Conservation (phyloP, 2,329 filamentous ascomycete species). For the Elsinoe ampelina region DNA sequence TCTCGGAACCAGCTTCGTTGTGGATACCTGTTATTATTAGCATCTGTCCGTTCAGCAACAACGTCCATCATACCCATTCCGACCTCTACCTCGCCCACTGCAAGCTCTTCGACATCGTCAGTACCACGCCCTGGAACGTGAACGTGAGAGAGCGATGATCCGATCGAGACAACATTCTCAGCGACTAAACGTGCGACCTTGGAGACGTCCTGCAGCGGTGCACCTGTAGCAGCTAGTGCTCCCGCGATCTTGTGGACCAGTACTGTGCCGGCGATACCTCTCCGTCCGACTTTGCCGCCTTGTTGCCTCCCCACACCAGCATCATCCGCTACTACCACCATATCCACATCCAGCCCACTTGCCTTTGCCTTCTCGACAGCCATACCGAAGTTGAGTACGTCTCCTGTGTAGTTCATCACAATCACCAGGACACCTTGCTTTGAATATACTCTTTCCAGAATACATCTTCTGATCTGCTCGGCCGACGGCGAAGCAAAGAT, state of each 20-base stretch:
- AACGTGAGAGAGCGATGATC: slow-evolving; percentile 80
- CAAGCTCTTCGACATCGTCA: slow-evolving; percentile 48
- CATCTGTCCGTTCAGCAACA: neutral
- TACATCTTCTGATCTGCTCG: slow-evolving; percentile 70
- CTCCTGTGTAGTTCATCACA: slow-evolving; percentile 65
- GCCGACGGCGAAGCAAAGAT: slow-evolving; percentile 77
- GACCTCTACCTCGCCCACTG: slow-evolving; percentile 52
- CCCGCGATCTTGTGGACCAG: slow-evolving; percentile 86
- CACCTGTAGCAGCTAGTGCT: slow-evolving; percentile 63
- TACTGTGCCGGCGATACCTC: slow-evolving; percentile 86
- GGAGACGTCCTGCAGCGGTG: slow-evolving; percentile 58
- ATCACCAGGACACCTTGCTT: slow-evolving; percentile 73
- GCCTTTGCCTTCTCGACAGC: slow-evolving; percentile 86
- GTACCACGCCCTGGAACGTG: slow-evolving; percentile 72
- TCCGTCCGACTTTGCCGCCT: slow-evolving; percentile 82
- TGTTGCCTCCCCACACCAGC: slow-evolving; percentile 74
- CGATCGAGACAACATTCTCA: slow-evolving; percentile 73
- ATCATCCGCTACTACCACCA: slow-evolving; percentile 88
- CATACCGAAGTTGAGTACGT: slow-evolving; percentile 41
- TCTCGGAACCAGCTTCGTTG: slow-evolving; percentile 43
- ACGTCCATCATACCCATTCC: slow-evolving; percentile 48
- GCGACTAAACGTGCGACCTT: slow-evolving; percentile 62
- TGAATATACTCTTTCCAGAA: slow-evolving; percentile 62
- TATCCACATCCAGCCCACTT: slow-evolving; percentile 66
- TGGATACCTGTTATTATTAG: slow-evolving; percentile 42